phyloP scores from a whole-genome alignment of 495 filamentous ascomycete genomes.

The Neurospora hispaniola region DNA sequence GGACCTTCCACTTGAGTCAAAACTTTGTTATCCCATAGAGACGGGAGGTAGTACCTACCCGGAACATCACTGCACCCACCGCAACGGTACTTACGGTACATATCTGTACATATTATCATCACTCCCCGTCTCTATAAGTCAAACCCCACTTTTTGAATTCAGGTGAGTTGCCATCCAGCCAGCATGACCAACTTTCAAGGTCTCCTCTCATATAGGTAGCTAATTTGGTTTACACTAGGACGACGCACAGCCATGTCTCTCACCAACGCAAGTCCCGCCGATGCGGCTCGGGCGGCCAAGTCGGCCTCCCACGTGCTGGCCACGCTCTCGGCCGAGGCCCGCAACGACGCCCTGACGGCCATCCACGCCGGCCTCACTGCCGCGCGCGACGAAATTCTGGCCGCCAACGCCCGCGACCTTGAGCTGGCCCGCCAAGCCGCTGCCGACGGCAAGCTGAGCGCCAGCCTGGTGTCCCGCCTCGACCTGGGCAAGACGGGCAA shows the following conservation, averaged over 20 bases:
- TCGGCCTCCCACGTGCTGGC: slow-evolving; percentile 59
- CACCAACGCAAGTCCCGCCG: slow-evolving; percentile 56
- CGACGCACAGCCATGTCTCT: slow-evolving; percentile 49
- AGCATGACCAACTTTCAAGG: neutral
- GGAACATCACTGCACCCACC: neutral
- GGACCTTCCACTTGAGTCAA: neutral
- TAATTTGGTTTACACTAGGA: neutral
- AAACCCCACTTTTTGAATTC: neutral
- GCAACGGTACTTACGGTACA: neutral
- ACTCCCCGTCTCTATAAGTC: neutral
- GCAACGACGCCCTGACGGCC: slow-evolving; percentile 75
- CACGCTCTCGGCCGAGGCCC: slow-evolving; percentile 48
- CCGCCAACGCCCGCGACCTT: slow-evolving; percentile 77
- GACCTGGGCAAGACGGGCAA: slow-evolving; percentile 80
- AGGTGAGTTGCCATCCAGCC: slow-evolving; percentile 1
- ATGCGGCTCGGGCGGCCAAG: slow-evolving; percentile 59
- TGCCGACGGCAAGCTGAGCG: slow-evolving; percentile 60
- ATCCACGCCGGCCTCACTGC: slow-evolving; percentile 61
- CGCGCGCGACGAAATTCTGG: slow-evolving; percentile 64
- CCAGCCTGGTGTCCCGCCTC: slow-evolving; percentile 82
- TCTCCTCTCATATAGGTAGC: neutral
- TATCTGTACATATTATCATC: neutral
- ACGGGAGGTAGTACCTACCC: neutral
- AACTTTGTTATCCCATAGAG: neutral
- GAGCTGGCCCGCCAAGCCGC: slow-evolving; percentile 60